Conservation (phyloP, 208 protist species). For the Leishmania turanica region DNA sequence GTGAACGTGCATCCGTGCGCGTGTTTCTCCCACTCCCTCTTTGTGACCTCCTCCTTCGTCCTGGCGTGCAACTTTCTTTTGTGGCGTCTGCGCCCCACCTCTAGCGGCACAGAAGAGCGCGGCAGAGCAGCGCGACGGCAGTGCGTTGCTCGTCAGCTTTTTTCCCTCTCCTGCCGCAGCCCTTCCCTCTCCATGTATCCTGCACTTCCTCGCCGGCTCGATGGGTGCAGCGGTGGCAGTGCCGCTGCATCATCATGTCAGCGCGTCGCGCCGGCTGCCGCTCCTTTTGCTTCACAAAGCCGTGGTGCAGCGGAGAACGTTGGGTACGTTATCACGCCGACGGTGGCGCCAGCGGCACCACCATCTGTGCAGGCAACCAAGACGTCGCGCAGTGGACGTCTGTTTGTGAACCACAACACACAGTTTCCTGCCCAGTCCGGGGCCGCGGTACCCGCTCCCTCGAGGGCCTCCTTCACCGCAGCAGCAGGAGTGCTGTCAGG, state of each 20-base stretch:
- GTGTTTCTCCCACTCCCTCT: not conserved
- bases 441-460: not conserved
- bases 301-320: not conserved
- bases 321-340: conserved; percentile 1
- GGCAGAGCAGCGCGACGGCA: not conserved
- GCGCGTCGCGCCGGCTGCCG: not conserved
- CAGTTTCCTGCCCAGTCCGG: not conserved
- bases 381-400: conserved; percentile 6
- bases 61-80: not conserved
- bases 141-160: not conserved
- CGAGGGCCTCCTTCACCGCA: not conserved
- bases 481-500: not conserved
- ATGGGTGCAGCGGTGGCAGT: not conserved
- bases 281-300: not conserved
- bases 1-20: not conserved
- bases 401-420: conserved; percentile 31
- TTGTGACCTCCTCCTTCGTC: not conserved
- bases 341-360: not conserved
- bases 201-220: conserved; percentile 20
- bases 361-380: conserved; percentile 2
- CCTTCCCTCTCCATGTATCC: conserved; percentile 18
- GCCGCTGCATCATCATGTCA: not conserved
- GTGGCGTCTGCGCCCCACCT: not conserved
- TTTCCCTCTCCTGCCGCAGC: not conserved
- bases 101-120: no score